Evolutionary conservation across 176 grass and related monocot genomes (phyloP).

Genomic region (Triticum timopheevii): DNA sequence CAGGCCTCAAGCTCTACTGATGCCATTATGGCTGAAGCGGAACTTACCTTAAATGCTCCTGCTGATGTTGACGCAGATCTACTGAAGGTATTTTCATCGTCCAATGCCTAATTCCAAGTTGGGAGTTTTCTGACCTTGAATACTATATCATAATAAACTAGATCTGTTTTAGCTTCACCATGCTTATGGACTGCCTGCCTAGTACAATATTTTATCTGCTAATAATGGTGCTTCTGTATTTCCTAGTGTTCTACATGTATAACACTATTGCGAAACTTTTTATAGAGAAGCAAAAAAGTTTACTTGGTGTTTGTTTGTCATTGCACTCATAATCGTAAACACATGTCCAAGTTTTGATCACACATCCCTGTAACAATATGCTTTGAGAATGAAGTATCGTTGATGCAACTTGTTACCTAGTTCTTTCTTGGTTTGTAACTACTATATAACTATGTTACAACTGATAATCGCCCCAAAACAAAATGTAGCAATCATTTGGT

Average conservation of each 20-base stretch:
- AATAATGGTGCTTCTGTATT: not conserved
- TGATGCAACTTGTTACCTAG: not conserved
- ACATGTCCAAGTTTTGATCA: not conserved
- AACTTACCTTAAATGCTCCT: slow-evolving; percentile 37
- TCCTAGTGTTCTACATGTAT: not conserved
- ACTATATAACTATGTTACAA: not conserved
- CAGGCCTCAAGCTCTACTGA: slow-evolving; percentile 52
- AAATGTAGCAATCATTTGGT: not conserved
- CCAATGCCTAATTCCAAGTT: not conserved
- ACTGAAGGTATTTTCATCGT: slow-evolving; percentile 35
- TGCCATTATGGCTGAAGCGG: slow-evolving; percentile 64
- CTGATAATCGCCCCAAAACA: not conserved
- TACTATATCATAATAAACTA: not conserved
- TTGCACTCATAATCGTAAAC: not conserved
- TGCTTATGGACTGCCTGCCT: not conserved
- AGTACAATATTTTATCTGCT: not conserved
- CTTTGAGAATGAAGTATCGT: not conserved
- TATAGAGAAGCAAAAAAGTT: not conserved
- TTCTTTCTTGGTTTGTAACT: not conserved
- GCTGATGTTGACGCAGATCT: slow-evolving; percentile 56
- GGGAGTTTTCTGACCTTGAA: not conserved
- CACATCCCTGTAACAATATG: not conserved
- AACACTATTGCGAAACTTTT: not conserved
- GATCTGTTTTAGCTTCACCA: not conserved
- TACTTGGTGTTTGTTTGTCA: slow-evolving; percentile 14